Evolutionary conservation across 2,329 filamentous ascomycete genomes (phyloP), one percentile per base, ranked within the genome.

Genomic region (Arthrobotrys sinensis): DNA sequence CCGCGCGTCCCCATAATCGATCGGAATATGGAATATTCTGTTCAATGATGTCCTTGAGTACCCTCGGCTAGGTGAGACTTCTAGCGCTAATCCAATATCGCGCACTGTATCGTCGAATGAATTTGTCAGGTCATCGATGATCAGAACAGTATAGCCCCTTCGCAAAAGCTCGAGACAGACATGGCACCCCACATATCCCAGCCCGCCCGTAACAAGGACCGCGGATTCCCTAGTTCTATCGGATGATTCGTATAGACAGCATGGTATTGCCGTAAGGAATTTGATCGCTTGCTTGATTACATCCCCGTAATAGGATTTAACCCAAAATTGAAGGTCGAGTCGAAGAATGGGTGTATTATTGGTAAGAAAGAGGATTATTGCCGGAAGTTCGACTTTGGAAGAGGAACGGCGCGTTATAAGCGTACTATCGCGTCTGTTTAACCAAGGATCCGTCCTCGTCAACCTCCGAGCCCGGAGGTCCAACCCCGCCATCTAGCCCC

Each of bases 101-200:
- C 84, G 81, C 66, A 85, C 80, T 38, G 85, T 84, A 53, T 81
- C 79, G 40, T 82, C 81, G 69, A 83, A 85, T 34, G 83, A 82
- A 73, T 85, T 85, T 82, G 83, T 84, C 60, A 85, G 81, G 66
- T 85, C 83, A 80, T 85, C 85, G 76, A 85, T 83, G 57, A 85
- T 83, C 65, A 85, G 83, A 50, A 85, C 84, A 79, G 84, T 84
- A 80, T 85, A 85, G 50, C 82, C 82, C 57, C 84, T 83, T 66
- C 85, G 85, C 38, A 85, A 82, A 24, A 85, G 81, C 72, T 85
- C 84, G 68, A 85, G 80, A 24, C 84, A 84, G 55, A 85, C 85
- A 81, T 85, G 85, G 80, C 84, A 85, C 40, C 85, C 85, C 79
- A 85, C 85, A 72, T 85, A 85, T 4, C 85, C 85, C 16, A 85